phyloP scores from a whole-genome alignment of 768 basidiomycete genomes.

The Mycena filopes region DNA sequence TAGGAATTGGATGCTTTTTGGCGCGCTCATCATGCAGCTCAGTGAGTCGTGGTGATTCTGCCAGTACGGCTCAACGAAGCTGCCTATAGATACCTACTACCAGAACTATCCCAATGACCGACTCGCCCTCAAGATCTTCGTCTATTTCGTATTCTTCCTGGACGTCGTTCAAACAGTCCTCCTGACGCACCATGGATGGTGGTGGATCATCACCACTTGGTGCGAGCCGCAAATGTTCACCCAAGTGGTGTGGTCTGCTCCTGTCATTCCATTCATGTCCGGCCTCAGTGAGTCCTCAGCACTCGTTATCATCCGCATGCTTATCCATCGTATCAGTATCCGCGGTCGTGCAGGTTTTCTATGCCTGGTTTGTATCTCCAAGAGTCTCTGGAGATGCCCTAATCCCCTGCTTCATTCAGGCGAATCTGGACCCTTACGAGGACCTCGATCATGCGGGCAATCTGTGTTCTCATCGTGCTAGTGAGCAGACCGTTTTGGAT shows the following conservation, averaged over 20 bases:
- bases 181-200: constrained; percentile 11
- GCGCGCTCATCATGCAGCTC: constrained; percentile 7
- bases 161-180: constrained; percentile 5
- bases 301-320: too few species aligned
- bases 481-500: too few species aligned
- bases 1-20: constrained; percentile 18
- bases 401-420: not conserved
- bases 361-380: constrained; percentile 4
- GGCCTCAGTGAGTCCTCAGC: not conserved
- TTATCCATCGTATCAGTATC: not conserved
- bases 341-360: constrained; percentile 8
- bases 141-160: constrained; percentile 7
- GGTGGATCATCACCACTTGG: constrained; percentile 2
- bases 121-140: not conserved
- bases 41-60: not conserved
- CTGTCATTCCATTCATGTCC: constrained; percentile 1
- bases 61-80: not conserved
- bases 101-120: not conserved
- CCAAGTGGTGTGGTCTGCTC: not conserved
- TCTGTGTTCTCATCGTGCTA: constrained; percentile 5
- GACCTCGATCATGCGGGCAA: not conserved
- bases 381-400: not conserved
- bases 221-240: not conserved
- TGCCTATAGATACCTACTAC: constrained; percentile 3
- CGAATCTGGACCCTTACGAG: constrained; percentile 13